Evolutionary conservation across 371 early-diverging fungal species (phyloP), one percentile per base, ranked within the genome.

Genomic region (Syncephalis fuscata): DNA sequence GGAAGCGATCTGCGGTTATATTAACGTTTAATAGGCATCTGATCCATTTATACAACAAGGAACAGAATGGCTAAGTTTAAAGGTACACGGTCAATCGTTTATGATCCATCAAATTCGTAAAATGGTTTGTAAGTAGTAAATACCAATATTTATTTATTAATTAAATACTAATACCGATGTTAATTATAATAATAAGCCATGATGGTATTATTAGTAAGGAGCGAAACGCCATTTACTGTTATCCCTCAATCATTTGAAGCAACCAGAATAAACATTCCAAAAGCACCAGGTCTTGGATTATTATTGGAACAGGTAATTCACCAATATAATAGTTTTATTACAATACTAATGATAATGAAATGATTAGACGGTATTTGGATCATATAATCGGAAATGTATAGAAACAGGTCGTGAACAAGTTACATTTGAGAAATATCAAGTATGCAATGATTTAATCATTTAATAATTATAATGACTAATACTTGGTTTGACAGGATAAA

Each of bases 61-160:
- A 0, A 70, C 69, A 37, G 95, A 98, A 58, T 99, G 98, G 96
- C 53, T 98, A 19, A 78, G 78, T 39, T 61, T 98, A 36, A 80
- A 78, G 53, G 82, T 99, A 17, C 79, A 88, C 44, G 99, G 99
- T 2, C 97, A 99, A 64, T 85, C 93, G 26, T 99, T 99, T 58
- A 92, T 99, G 93, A 70, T 99, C 32, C 98, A 99, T 67, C 98
- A 97, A 63, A 99, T 99, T 53, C 84, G 99, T 48, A 99, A 99
- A 62, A 99, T 99, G 99, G 82, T 98, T 50, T 87, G 92, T 58
- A 64, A 64, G 53, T 51, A 44, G 24, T 44, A 3, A 38, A 27
- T 27, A 40, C 38, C 26, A 15, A 20, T 39, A 43, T 47, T 24
- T 25, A 24, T 14, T 24, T 26, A 21, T 7, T 32, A 42, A 27